phyloP scores from a whole-genome alignment of 805 yeast species.

The Yamadazyma endophytica region DNA sequence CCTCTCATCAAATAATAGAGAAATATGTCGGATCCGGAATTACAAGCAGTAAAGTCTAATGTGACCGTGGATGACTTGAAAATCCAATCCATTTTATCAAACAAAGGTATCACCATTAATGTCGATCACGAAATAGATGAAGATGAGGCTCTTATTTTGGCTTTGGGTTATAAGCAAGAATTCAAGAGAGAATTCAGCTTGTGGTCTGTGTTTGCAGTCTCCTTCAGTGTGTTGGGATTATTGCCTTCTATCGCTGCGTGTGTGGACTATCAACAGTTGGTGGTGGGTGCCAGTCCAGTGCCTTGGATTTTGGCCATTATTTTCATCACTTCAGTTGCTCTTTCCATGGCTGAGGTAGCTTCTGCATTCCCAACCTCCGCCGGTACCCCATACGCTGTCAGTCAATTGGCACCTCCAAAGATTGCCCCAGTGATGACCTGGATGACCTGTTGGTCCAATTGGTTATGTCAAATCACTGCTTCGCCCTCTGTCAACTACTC shows the following conservation, averaged over 20 bases:
- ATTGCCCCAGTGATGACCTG: conserved; percentile 53
- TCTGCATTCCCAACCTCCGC: conserved; percentile 65
- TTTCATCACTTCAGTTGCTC: conserved; percentile 55
- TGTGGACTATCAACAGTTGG: conserved; percentile 55
- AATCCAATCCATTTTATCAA: conserved; percentile 36
- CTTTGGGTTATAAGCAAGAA: conserved; percentile 63
- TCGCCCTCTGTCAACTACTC: conserved; percentile 58
- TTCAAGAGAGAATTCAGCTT: conserved; percentile 55
- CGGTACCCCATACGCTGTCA: conserved; percentile 67
- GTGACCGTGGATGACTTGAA: conserved; percentile 34
- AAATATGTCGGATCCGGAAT: conserved; percentile 10
- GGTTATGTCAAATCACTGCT: conserved; percentile 60
- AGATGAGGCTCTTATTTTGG: conserved; percentile 53
- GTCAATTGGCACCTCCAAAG: conserved; percentile 55
- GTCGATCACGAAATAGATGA: conserved; percentile 45
- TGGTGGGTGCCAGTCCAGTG: conserved; percentile 59
- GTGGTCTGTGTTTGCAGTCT: conserved; percentile 56
- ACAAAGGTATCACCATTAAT: conserved; percentile 32
- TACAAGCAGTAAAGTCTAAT: conserved; percentile 19
- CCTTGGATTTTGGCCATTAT: conserved; percentile 56
- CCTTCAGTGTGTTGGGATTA: conserved; percentile 61
- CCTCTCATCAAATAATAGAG: too few relatives aligned
- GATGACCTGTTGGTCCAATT: conserved; percentile 63
- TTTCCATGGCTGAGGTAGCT: conserved; percentile 61
- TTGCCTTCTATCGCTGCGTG: conserved; percentile 64